Conservation (phyloP, 1,139 yeast genomes). For the Sugiyamaella paludigena region DNA sequence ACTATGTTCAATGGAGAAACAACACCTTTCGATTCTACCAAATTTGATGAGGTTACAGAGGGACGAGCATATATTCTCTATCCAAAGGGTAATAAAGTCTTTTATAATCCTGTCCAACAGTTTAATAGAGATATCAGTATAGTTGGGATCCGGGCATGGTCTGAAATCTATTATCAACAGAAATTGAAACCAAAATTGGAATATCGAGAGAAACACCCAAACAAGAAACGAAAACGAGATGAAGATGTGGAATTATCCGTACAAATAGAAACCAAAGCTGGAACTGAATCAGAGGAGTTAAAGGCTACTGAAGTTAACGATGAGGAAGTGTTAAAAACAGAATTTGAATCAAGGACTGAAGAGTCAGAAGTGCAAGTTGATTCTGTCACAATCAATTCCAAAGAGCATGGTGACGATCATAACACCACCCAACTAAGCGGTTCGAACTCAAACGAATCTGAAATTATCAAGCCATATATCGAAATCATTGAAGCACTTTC, state of each 20-base stretch:
- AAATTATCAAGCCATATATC: constrained; percentile 45
- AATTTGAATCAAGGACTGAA: constrained; percentile 15
- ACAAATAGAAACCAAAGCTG: neutral
- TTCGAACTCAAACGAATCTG: constrained; percentile 17
- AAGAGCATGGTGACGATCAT: too few species aligned
- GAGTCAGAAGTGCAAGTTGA: too few species aligned
- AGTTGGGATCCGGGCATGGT: constrained; percentile 83
- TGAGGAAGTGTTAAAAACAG: too few species aligned
- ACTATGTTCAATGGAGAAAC: neutral
- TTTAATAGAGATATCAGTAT: constrained; percentile 90
- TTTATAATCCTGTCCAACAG: constrained; percentile 95
- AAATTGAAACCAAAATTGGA: constrained; percentile 35
- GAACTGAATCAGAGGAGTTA: neutral
- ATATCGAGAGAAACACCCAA: constrained; percentile 30
- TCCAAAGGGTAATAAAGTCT: constrained; percentile 77
- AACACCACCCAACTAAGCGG: too few species aligned
- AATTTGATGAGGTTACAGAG: constrained; percentile 51
- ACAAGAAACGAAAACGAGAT: constrained; percentile 23
- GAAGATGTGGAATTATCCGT: constrained; percentile 22
- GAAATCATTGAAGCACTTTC: constrained; percentile 83
- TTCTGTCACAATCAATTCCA: too few species aligned
- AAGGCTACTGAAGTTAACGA: constrained; percentile 26
- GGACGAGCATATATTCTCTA: constrained; percentile 79
- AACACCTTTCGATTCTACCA: constrained; percentile 15
- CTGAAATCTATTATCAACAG: constrained; percentile 48